Evolutionary conservation across 1,284 basidiomycete species (phyloP).

Genomic region (Hypsizygus ulmarius): DNA sequence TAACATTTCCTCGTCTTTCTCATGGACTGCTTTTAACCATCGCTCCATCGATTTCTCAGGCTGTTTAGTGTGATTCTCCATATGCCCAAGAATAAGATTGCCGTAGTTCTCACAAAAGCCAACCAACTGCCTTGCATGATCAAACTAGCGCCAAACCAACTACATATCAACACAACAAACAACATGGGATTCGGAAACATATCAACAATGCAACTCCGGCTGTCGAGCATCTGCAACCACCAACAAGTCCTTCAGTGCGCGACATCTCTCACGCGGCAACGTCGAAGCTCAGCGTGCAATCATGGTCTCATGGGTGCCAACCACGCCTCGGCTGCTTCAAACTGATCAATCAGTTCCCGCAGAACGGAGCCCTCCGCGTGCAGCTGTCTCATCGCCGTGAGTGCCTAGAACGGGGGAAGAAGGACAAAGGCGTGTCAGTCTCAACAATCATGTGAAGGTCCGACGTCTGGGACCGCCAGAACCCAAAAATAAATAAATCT

Average conservation of each 20-base stretch:
- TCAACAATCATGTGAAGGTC: conserved; percentile 8
- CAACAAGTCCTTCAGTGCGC: neutral
- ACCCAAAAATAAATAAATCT: conserved; percentile 37
- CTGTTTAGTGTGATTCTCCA: conserved; percentile 13
- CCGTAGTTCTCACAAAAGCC: conserved; percentile 6
- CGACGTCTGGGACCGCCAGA: too few species aligned
- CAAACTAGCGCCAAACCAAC: conserved; percentile 11
- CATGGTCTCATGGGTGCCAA: conserved; percentile 87
- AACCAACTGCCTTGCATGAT: conserved; percentile 8
- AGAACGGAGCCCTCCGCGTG: conserved; percentile 80
- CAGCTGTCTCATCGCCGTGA: conserved; percentile 86
- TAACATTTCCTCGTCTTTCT: conserved; percentile 13
- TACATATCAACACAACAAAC: conserved; percentile 17
- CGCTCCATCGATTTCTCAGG: conserved; percentile 23
- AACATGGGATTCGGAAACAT: conserved; percentile 13
- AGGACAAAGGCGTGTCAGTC: conserved; percentile 15
- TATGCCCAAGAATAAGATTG: conserved; percentile 21
- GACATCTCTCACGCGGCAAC: conserved; percentile 1
- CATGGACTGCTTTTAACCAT: conserved; percentile 12
- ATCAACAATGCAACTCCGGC: conserved; percentile 13
- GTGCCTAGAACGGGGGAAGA: conserved; percentile 52
- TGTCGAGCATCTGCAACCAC: conserved; percentile 4
- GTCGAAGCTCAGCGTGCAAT: conserved; percentile 5
- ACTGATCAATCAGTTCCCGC: conserved; percentile 86
- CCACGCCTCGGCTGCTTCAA: conserved; percentile 94